Percentiles rank a stretch among this genome's conserved stretches.
phyloP scores from a whole-genome alignment of 2,329 filamentous ascomycete species.

The Arthrobotrys pseudoclavata region DNA sequence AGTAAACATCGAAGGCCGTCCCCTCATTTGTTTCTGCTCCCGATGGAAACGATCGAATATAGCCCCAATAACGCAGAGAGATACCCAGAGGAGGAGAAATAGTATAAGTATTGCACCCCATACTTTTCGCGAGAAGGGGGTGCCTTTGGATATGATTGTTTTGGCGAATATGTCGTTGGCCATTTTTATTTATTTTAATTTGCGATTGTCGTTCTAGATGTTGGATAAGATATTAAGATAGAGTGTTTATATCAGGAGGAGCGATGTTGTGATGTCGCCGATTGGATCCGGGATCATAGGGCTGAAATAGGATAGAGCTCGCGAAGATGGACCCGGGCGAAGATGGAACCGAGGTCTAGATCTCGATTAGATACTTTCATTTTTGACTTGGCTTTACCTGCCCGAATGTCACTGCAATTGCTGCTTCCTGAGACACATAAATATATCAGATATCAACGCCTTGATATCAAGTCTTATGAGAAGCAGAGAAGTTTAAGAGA shows the following conservation, averaged over 20 bases:
- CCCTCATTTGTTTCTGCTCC: not conserved
- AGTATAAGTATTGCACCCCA: slow-evolving; percentile 7
- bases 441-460: not conserved
- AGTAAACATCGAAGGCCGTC: not conserved
- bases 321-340: slow-evolving; percentile 27
- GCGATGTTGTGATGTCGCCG: not conserved
- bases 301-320: slow-evolving; percentile 43
- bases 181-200: not conserved
- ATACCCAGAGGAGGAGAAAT: slow-evolving; percentile 9
- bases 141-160: not conserved
- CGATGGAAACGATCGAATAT: slow-evolving; percentile 1
- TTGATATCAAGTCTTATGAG: not conserved
- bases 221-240: not conserved
- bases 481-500: not conserved
- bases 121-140: not conserved
- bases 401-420: too few relatives aligned
- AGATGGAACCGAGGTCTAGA: slow-evolving; percentile 4
- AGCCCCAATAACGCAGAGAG: slow-evolving; percentile 6
- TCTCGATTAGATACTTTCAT: slow-evolving; percentile 77
- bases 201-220: not conserved
- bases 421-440: not conserved
- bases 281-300: slow-evolving; percentile 1
- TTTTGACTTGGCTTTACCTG: slow-evolving; percentile 88
- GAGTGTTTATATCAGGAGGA: not conserved
- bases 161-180: not conserved